phyloP scores from a whole-genome alignment of 2,329 filamentous ascomycete genomes.

The Colletotrichum sp. region DNA sequence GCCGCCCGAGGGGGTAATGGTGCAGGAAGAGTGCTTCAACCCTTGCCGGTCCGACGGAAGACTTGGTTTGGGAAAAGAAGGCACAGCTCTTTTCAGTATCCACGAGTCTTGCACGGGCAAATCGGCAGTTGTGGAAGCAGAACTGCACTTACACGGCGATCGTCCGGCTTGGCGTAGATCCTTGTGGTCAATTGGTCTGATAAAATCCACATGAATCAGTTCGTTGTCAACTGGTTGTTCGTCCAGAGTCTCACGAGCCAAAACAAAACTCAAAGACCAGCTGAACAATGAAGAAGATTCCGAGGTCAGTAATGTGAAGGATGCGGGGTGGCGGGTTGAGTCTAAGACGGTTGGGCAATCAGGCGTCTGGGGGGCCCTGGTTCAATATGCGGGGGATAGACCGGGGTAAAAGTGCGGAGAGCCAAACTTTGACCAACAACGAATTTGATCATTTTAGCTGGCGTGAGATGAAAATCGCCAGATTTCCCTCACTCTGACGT shows the following conservation, averaged over 20 bases:
- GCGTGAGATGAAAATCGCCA: neutral
- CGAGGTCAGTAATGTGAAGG: neutral
- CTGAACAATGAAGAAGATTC: neutral
- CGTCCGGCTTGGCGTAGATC: neutral
- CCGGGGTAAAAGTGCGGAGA: constrained; percentile 4
- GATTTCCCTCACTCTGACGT: neutral
- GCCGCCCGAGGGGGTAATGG: neutral
- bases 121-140: neutral
- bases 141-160: neutral
- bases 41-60: neutral
- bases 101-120: neutral
- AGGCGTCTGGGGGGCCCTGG: constrained; percentile 6
- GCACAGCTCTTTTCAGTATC: constrained; percentile 1
- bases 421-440: neutral
- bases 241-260: constrained; percentile 13
- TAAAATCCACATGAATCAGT: neutral
- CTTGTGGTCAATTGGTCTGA: neutral
- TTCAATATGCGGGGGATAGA: constrained; percentile 6
- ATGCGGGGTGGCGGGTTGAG: neutral
- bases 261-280: neutral
- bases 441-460: neutral
- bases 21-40: neutral
- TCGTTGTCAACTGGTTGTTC: neutral
- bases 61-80: neutral
- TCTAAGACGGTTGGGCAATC: neutral